phyloP scores from a whole-genome alignment of 2,329 filamentous ascomycete genomes.

The Pseudogymnoascus sp. region DNA sequence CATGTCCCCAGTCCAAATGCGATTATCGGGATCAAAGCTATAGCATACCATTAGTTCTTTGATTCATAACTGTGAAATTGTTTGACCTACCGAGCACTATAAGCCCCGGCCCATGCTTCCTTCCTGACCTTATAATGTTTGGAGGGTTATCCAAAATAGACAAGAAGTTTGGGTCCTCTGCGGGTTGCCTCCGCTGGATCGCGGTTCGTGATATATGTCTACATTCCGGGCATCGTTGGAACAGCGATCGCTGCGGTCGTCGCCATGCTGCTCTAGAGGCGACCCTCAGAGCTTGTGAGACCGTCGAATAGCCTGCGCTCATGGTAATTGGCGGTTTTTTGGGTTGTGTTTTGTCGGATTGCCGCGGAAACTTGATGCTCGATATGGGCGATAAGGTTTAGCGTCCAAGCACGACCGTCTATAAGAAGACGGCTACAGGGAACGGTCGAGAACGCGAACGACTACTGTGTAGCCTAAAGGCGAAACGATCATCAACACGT shows the following conservation, averaged over 20 bases:
- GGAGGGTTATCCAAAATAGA: constrained; percentile 85
- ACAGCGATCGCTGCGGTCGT: not conserved
- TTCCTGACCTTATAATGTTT: constrained; percentile 61
- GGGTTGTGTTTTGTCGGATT: not conserved
- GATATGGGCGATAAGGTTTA: constrained; percentile 7
- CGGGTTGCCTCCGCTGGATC: constrained; percentile 37
- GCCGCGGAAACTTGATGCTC: not conserved
- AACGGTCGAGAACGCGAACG: not conserved
- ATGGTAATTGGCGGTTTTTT: constrained; percentile 2
- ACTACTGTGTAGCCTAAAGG: not conserved
- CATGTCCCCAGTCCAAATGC: constrained; percentile 86
- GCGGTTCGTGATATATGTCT: constrained; percentile 21
- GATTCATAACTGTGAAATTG: not conserved
- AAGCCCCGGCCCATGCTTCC: constrained; percentile 68
- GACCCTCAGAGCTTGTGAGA: not conserved
- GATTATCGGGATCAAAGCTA: constrained; percentile 70
- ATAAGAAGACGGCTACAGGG: not conserved
- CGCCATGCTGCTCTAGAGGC: constrained; percentile 3
- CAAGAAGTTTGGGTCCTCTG: constrained; percentile 69
- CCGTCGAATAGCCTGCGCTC: constrained; percentile 1
- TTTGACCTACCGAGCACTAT: constrained; percentile 57
- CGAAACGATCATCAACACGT: not conserved
- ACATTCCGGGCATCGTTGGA: constrained; percentile 14
- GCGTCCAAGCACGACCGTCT: not conserved
- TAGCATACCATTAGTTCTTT: constrained; percentile 1